Percentiles rank a stretch among this genome's conserved stretches.
These are phyloP conservation scores for Rhodotorula glutinis DNA, from an alignment of 1,284 basidiomycete species.

Conservation along the genomic window DNA sequence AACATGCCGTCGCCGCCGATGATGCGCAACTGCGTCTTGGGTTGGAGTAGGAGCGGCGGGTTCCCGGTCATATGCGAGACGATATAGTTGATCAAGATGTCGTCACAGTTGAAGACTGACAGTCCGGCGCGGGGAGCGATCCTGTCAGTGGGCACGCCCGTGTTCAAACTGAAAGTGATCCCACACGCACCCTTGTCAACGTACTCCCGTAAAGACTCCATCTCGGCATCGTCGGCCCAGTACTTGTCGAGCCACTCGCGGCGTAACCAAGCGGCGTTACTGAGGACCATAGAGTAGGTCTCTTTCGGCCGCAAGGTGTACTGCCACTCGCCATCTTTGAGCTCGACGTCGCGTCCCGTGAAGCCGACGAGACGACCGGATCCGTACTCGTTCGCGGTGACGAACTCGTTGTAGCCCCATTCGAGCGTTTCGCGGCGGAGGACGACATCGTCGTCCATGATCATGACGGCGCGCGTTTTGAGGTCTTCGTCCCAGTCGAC, in stretches of 20 bases:
- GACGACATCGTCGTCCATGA: constrained; percentile 41
- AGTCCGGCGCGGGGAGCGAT: no score
- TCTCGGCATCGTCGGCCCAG: constrained; percentile 30
- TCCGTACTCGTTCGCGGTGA: constrained; percentile 7
- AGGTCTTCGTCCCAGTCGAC: constrained; percentile 30
- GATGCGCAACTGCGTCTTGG: constrained; percentile 26
- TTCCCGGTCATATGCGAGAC: constrained; percentile 37
- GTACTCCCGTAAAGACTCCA: constrained; percentile 23
- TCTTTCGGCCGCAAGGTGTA: constrained; percentile 32
- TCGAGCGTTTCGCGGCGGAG: constrained; percentile 31
- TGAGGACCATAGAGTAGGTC: constrained; percentile 39
- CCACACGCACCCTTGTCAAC: constrained; percentile 35
- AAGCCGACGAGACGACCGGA: constrained; percentile 37
- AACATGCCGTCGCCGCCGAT: constrained; percentile 36
- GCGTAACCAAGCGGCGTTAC: constrained; percentile 38
- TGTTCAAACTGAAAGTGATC: no score
- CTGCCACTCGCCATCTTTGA: constrained; percentile 7
- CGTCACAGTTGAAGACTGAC: constrained; percentile 42
- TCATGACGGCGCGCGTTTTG: constrained; percentile 35
- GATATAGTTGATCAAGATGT: constrained; percentile 42
- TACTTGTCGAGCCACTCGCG: constrained; percentile 37
- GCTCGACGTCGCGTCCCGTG: constrained; percentile 30
- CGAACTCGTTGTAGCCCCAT: constrained; percentile 37
- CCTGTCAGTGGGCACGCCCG: no score
- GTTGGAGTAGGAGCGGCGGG: constrained; percentile 39